phyloP scores from a whole-genome alignment of 2,329 filamentous ascomycete species.

The Cadophora malorum region DNA sequence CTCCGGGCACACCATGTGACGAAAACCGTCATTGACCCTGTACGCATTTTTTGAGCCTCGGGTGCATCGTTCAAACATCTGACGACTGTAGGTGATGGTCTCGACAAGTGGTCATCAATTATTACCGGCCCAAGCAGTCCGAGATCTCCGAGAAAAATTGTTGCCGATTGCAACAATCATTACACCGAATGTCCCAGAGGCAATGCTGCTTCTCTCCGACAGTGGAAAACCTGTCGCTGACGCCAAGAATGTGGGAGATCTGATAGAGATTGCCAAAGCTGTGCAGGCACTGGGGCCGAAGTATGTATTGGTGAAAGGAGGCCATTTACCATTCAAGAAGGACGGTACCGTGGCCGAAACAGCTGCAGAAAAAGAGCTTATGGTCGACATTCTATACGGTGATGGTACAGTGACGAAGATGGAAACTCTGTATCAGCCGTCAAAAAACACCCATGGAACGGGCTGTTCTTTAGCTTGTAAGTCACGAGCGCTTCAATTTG shows the following conservation, averaged over 20 bases:
- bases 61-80: constrained; percentile 12
- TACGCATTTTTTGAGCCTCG: constrained; percentile 48
- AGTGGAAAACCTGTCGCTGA: constrained; percentile 51
- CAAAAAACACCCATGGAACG: constrained; percentile 89
- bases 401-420: constrained; percentile 64
- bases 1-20: constrained; percentile 63
- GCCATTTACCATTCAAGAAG: constrained; percentile 79
- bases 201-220: constrained; percentile 65
- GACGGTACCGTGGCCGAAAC: constrained; percentile 64
- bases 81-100: constrained; percentile 78
- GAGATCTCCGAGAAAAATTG: constrained; percentile 62
- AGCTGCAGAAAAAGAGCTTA: constrained; percentile 65
- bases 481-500: constrained; percentile 42
- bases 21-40: constrained; percentile 75
- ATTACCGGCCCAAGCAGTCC: constrained; percentile 68
- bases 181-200: constrained; percentile 81
- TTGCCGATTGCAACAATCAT: constrained; percentile 72
- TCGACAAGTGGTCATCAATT: constrained; percentile 79
- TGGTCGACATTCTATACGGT: constrained; percentile 81
- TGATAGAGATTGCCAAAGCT: constrained; percentile 71
- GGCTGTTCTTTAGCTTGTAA: constrained; percentile 90
- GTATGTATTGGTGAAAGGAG: constrained; percentile 88
- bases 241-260: constrained; percentile 65
- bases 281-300: constrained; percentile 74
- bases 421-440: constrained; percentile 73